phyloP scores from a whole-genome alignment of 2,329 filamentous ascomycete species.

The Pyrenochaeta sp. region DNA sequence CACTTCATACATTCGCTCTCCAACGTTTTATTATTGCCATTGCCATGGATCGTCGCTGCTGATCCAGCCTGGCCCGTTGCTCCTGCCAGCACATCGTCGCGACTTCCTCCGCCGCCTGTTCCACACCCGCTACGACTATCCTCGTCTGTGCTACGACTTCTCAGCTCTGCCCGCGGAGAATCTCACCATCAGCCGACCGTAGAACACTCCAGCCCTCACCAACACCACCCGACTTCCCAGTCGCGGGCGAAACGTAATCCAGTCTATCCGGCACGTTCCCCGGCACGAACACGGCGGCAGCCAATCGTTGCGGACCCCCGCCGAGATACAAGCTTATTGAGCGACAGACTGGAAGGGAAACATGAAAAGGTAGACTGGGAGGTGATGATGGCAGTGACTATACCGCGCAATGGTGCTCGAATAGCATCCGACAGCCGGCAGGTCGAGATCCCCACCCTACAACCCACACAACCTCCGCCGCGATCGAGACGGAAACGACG shows the following conservation, averaged over 20 bases:
- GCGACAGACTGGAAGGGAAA: slow-evolving; percentile 23
- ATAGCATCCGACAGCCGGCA: slow-evolving; percentile 17
- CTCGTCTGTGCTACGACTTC: slow-evolving; percentile 23
- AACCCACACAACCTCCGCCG: slow-evolving; percentile 42
- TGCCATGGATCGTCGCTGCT: slow-evolving; percentile 11
- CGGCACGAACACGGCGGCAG: slow-evolving; percentile 4
- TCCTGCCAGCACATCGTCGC: slow-evolving; percentile 29
- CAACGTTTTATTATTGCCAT: slow-evolving; percentile 3
- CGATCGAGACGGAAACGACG: slow-evolving; percentile 37
- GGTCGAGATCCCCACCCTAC: slow-evolving; percentile 35
- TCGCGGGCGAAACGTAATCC: slow-evolving; percentile 1
- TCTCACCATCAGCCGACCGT: neutral
- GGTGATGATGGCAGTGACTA: slow-evolving; percentile 37
- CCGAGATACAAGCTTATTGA: neutral
- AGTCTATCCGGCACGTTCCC: slow-evolving; percentile 1
- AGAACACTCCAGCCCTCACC: neutral
- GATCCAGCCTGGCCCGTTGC: slow-evolving; percentile 17
- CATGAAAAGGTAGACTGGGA: slow-evolving; percentile 36
- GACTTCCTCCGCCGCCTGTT: slow-evolving; percentile 22
- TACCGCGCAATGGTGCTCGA: slow-evolving; percentile 29
- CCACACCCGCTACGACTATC: slow-evolving; percentile 26
- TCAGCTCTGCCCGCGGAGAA: slow-evolving; percentile 8
- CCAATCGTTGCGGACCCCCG: neutral
- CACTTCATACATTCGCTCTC: slow-evolving; percentile 23
- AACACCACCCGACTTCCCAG: neutral